Percentiles rank a stretch among this genome's conserved stretches.
phyloP scores from a whole-genome alignment of 2,329 filamentous ascomycete genomes.

The Ceratocystis variospora region DNA sequence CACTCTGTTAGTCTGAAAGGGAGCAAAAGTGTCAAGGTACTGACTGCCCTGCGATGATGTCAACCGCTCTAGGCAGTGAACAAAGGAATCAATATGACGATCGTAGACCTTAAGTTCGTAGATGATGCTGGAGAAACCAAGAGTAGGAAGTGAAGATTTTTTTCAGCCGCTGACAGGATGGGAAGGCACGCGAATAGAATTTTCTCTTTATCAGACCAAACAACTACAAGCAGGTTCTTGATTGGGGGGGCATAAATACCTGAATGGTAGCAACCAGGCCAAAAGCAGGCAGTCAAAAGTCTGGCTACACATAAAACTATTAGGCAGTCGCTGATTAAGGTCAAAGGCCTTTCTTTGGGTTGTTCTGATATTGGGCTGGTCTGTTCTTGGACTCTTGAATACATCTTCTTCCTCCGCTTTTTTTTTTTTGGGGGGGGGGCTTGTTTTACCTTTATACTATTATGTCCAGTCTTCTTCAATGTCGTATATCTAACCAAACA shows the following conservation, averaged over 20 bases:
- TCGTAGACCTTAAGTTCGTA: neutral
- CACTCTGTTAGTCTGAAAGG: no score
- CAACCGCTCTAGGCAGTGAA: neutral
- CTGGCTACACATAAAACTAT: neutral
- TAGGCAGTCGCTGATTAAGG: no score
- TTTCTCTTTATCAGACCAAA: neutral
- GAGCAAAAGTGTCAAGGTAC: no score
- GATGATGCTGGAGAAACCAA: neutral
- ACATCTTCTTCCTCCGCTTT: no score
- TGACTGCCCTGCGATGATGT: neutral
- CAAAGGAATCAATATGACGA: neutral
- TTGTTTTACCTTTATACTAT: no score
- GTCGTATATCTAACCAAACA: no score
- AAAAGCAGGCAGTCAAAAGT: neutral
- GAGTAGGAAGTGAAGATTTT: neutral
- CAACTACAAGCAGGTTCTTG: neutral
- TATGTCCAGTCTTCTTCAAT: no score
- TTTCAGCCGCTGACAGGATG: neutral
- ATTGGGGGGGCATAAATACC: neutral
- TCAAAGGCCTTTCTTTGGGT: no score
- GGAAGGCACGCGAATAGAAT: neutral
- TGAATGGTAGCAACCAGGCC: neutral
- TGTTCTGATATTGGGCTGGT: no score
- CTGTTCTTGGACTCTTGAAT: no score
- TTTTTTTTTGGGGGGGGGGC: no score